These are phyloP conservation scores for Kregervanrija fluxuum DNA, from an alignment of 805 yeast genomes.

Conservation along the genomic window DNA sequence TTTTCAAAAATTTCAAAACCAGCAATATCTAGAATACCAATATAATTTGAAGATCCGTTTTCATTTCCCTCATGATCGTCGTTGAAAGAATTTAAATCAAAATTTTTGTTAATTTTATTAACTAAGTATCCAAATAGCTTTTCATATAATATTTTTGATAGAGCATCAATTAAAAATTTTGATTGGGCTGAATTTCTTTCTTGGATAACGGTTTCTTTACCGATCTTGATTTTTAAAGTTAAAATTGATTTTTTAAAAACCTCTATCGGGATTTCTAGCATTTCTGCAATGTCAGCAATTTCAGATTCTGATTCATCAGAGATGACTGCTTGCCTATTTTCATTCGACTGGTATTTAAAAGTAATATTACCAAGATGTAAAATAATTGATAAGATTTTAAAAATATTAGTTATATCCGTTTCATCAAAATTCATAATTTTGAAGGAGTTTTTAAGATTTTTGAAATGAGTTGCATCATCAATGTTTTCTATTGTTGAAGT, in stretches of 20 bases:
- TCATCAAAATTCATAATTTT: conserved; percentile 61
- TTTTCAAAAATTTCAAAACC: conserved; percentile 54
- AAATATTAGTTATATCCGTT: conserved; percentile 49
- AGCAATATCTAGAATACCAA: conserved; percentile 55
- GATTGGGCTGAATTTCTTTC: conserved; percentile 77
- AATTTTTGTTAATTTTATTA: conserved; percentile 60
- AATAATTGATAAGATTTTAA: conserved; percentile 64
- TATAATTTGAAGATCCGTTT: conserved; percentile 32
- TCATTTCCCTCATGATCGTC: conserved; percentile 3
- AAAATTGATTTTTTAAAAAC: conserved; percentile 53
- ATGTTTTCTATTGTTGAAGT: conserved; percentile 59
- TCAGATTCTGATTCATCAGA: conserved; percentile 40
- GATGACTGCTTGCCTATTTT: conserved; percentile 69
- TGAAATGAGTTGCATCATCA: conserved; percentile 67
- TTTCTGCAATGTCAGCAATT: conserved; percentile 43
- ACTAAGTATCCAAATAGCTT: conserved; percentile 74
- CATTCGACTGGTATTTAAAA: conserved; percentile 48
- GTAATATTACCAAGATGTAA: conserved; percentile 82
- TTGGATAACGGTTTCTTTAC: conserved; percentile 77
- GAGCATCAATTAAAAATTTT: conserved; percentile 72
- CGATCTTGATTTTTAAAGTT: conserved; percentile 84
- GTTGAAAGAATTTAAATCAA: conserved; percentile 21
- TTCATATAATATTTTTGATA: conserved; percentile 83
- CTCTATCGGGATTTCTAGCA: conserved; percentile 54
- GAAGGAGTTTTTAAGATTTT: conserved; percentile 57